Percentiles rank a stretch among this genome's conserved stretches.
Evolutionary conservation across 805 yeast species (phyloP).

Genomic region (Yarrowia sp.): DNA sequence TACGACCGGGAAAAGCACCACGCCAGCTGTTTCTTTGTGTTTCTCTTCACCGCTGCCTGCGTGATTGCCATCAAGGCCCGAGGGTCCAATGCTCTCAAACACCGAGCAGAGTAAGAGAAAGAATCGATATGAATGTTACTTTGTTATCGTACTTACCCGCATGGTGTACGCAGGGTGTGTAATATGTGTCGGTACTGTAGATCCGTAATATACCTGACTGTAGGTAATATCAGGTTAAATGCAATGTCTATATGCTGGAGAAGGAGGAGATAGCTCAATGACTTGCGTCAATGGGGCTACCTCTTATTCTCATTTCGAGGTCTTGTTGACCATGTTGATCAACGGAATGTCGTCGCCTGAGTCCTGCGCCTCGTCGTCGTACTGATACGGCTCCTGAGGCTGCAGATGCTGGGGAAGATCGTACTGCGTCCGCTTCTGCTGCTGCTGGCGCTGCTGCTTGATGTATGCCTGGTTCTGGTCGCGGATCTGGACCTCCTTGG

Average conservation of each 20-base stretch:
- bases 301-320: not conserved
- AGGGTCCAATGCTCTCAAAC: not conserved
- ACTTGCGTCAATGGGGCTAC: not conserved
- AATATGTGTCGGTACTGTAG: no score
- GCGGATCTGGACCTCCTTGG: constrained; percentile 11
- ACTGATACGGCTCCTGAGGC: not conserved
- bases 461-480: constrained; percentile 25
- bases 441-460: constrained; percentile 18
- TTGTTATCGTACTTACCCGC: no score
- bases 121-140: no score
- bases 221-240: not conserved
- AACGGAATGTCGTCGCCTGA: constrained; percentile 15
- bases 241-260: constrained; percentile 14
- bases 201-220: no score
- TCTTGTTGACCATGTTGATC: constrained; percentile 6
- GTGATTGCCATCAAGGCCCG: constrained; percentile 3
- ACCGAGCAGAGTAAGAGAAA: not conserved
- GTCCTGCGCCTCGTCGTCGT: constrained; percentile 1
- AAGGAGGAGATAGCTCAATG: no score
- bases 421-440: constrained; percentile 1
- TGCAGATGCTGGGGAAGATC: constrained; percentile 15
- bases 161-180: no score
- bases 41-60: constrained; percentile 9
- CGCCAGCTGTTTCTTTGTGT: constrained; percentile 1
- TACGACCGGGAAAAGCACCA: constrained; percentile 20